phyloP scores from a whole-genome alignment of 2,329 filamentous ascomycete species.

The Dactylellina drechsleri region DNA sequence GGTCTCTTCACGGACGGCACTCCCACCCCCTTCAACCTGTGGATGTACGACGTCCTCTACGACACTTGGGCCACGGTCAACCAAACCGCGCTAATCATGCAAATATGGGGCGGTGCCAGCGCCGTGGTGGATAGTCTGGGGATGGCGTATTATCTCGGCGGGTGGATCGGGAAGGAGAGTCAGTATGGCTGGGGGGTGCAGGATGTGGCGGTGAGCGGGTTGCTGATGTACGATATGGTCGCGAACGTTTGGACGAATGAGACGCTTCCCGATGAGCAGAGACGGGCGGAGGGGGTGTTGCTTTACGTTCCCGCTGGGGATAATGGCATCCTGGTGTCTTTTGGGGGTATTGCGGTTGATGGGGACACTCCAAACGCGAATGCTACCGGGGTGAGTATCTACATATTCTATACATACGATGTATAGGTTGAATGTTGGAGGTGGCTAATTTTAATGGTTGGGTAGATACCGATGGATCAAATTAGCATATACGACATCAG shows the following conservation, averaged over 20 bases:
- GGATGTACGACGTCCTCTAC: slow-evolving; percentile 69
- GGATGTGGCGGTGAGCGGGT: slow-evolving; percentile 65
- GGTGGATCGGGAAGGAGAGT: slow-evolving; percentile 70
- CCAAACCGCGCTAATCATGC: slow-evolving; percentile 55
- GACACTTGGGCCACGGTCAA: slow-evolving; percentile 68
- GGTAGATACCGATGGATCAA: slow-evolving; percentile 23
- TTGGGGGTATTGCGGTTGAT: slow-evolving; percentile 68
- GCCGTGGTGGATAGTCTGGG: slow-evolving; percentile 68
- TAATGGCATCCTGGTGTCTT: slow-evolving; percentile 70
- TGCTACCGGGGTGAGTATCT: slow-evolving; percentile 11
- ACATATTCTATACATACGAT: background rate
- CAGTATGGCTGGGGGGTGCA: slow-evolving; percentile 66
- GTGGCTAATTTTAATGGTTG: background rate
- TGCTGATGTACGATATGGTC: slow-evolving; percentile 70
- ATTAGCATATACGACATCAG: slow-evolving; percentile 70
- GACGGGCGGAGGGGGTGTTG: slow-evolving; percentile 71
- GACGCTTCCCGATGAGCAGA: slow-evolving; percentile 67
- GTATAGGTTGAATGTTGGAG: background rate
- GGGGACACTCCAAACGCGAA: background rate
- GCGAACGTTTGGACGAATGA: slow-evolving; percentile 66
- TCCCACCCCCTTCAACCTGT: slow-evolving; percentile 66
- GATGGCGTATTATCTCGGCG: slow-evolving; percentile 72
- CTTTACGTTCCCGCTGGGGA: slow-evolving; percentile 71
- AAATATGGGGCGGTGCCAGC: slow-evolving; percentile 70
- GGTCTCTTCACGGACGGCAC: slow-evolving; percentile 65